Evolutionary conservation across 805 yeast species (phyloP).

Genomic region (Nakazawaea wyomingensis): DNA sequence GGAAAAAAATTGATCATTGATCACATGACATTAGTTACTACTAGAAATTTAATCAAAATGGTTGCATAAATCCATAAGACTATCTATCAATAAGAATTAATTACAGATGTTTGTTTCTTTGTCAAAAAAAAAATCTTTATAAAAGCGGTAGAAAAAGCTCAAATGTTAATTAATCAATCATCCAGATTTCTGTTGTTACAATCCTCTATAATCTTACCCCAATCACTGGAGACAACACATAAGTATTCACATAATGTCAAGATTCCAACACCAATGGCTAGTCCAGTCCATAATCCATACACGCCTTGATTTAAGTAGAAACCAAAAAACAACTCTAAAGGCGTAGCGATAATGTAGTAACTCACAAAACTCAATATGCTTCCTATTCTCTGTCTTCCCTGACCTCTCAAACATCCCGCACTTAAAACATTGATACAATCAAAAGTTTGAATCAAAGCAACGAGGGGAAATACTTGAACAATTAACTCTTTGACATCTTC

Average conservation of each 20-base stretch:
- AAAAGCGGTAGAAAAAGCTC: too few species aligned
- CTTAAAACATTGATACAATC: conserved; percentile 42
- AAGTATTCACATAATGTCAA: conserved; percentile 36
- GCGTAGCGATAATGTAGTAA: conserved; percentile 46
- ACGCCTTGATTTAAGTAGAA: conserved; percentile 34
- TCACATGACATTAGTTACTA: too few species aligned
- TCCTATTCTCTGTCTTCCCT: conserved; percentile 50
- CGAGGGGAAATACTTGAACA: conserved; percentile 36
- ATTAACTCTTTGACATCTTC: conserved; percentile 31
- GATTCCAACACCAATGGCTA: conserved; percentile 36
- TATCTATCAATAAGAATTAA: too few species aligned
- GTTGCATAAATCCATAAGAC: too few species aligned
- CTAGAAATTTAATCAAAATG: too few species aligned
- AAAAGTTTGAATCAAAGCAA: conserved; percentile 44
- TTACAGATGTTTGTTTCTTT: too few species aligned
- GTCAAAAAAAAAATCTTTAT: too few species aligned
- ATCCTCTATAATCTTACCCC: conserved; percentile 44
- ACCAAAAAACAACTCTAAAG: conserved; percentile 40
- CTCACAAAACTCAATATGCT: conserved; percentile 40
- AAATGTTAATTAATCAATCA: neutral
- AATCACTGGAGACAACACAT: conserved; percentile 41
- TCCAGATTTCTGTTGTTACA: conserved; percentile 24
- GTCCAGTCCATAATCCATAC: conserved; percentile 44
- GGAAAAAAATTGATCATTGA: too few species aligned
- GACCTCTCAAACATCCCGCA: conserved; percentile 47